phyloP scores from a whole-genome alignment of 2,329 filamentous ascomycete species.

The Clathrospora elynae region DNA sequence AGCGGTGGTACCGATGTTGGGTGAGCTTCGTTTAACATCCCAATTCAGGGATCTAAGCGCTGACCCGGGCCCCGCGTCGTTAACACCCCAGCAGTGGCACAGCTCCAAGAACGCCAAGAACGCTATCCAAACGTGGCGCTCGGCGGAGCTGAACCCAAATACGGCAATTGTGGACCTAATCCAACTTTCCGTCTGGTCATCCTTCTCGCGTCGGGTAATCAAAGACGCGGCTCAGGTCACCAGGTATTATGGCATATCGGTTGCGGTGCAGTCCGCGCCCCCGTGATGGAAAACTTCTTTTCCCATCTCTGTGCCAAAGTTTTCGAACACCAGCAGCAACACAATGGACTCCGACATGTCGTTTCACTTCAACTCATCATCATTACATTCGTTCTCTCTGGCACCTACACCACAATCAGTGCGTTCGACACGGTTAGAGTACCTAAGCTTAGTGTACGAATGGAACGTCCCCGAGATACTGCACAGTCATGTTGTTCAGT shows the following conservation, averaged over 20 bases:
- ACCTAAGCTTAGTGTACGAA: neutral
- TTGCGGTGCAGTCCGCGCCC: neutral
- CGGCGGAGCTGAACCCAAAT: conserved; percentile 1
- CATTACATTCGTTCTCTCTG: neutral
- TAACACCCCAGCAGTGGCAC: neutral
- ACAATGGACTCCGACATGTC: conserved; percentile 2
- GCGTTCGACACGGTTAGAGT: conserved; percentile 1
- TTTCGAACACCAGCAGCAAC: neutral
- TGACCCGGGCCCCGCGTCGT: neutral
- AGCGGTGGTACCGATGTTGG: too few species aligned
- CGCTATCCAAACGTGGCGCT: neutral
- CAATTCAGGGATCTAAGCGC: neutral
- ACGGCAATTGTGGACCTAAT: neutral
- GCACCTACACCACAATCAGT: neutral
- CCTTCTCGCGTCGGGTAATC: conserved; percentile 1
- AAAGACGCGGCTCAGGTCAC: neutral
- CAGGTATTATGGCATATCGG: neutral
- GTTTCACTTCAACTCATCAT: neutral
- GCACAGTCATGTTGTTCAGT: neutral
- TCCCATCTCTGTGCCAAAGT: neutral
- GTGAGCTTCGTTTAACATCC: neutral
- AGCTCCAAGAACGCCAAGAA: neutral
- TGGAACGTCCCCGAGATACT: neutral
- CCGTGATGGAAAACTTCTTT: neutral
- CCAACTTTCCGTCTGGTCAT: neutral